Evolutionary conservation across 768 basidiomycete genomes (phyloP), one percentile per base, ranked within the genome.

Genomic region (Lyophyllum shimeji): DNA sequence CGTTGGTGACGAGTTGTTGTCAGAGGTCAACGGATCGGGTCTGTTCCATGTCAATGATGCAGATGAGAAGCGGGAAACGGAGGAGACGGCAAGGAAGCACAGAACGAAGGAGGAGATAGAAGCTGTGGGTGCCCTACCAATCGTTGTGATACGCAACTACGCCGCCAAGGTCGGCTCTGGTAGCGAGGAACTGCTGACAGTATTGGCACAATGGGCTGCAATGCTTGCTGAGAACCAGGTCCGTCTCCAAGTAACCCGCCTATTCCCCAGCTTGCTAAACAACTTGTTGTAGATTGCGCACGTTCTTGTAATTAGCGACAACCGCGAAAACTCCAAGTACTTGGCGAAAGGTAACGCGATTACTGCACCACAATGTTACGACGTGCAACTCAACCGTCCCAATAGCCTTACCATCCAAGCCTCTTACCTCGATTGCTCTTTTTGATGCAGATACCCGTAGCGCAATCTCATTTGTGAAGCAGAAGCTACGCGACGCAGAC

Each of bases 301-400:
- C 70, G 93, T 97, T 45, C 76, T 99, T 46, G 84, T 98, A 31
- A 74, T 95, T 43, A 92, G 92, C 62, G 93, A 98, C 67, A 94
- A 93, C 61, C 83, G 90, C 24, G 93, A 94, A 63, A 89, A 95
- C 55, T 78, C 85, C 1, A 97, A 93, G 67, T 77, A 82, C n/a
- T 74, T 98, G 7, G 85, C 92, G 0, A 89, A 88, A 78, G 88
- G 93, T 89, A 63, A 17, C 18, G 9, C 2, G 5, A 18, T 4
- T 12, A 18, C 8, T 3, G 39, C n/a, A 7, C 21, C 12, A 34
- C 24, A 39, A 20, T 6, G 43, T 33, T 29, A 21, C 25, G 15
- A 25, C 23, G 20, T 21, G 15, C 23, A 6, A 20, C 29, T 46
- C 5, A 25, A 29, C 46, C 40, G 20, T 25, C 11, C 7, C 31